These are phyloP conservation scores for Cladosporium sp. DNA, from an alignment of 2,329 filamentous ascomycete species.

Conservation along the genomic window DNA sequence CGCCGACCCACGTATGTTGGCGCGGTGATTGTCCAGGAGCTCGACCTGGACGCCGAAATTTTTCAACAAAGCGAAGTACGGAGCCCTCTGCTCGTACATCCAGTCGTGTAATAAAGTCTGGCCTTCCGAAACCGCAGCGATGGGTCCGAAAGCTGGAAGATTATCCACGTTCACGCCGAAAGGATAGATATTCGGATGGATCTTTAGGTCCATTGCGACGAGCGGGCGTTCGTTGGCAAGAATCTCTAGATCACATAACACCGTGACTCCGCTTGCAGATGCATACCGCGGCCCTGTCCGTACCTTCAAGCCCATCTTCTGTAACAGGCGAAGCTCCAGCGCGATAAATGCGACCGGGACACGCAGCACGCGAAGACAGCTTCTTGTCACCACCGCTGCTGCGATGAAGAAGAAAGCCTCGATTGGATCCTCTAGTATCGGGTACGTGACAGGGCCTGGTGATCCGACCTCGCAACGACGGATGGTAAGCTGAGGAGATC, in stretches of 20 bases:
- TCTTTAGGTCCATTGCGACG: neutral
- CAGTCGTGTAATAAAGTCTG: slow-evolving; percentile 12
- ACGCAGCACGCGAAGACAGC: neutral
- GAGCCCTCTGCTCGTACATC: slow-evolving; percentile 6
- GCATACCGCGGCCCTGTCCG: neutral
- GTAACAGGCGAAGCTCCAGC: neutral
- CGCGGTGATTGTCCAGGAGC: slow-evolving; percentile 4
- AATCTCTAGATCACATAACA: slow-evolving; percentile 3
- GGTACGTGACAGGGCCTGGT: neutral
- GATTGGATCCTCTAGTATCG: neutral
- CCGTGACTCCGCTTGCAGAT: neutral
- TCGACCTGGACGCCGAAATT: neutral
- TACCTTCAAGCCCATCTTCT: neutral
- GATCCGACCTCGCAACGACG: neutral
- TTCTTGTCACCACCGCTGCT: neutral
- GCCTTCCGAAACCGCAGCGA: neutral
- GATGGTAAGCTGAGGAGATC: neutral
- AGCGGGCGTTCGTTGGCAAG: neutral
- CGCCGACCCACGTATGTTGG: neutral
- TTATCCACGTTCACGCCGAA: slow-evolving; percentile 9
- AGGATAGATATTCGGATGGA: slow-evolving; percentile 16
- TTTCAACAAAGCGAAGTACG: neutral
- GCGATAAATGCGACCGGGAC: neutral
- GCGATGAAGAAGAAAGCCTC: slow-evolving; percentile 15
- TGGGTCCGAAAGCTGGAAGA: neutral